A percentile compares a stretch with the other conserved stretches of the same genome.
These are phyloP conservation scores for Phytophthora ramorum DNA, from an alignment of 352 stramenopile species.

Conservation along the genomic window DNA sequence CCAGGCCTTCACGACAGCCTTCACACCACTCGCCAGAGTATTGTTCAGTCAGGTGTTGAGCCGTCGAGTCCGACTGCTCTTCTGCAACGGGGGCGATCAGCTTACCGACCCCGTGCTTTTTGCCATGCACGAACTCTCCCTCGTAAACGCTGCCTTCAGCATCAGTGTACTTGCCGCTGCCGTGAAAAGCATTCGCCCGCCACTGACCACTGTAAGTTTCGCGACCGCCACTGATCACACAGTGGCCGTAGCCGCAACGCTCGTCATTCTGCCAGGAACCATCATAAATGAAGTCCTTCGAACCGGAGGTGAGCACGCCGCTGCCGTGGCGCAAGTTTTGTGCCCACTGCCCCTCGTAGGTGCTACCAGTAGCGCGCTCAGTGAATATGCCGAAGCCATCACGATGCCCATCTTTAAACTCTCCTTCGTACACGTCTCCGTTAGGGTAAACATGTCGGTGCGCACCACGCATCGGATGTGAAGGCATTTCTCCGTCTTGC, in stretches of 20 bases:
- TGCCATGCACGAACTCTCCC: constrained; percentile 75
- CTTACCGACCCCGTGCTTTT: constrained; percentile 82
- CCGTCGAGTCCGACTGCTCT: constrained; percentile 25
- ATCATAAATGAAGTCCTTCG: constrained; percentile 87
- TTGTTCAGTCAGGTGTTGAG: constrained; percentile 35
- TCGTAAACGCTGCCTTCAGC: constrained; percentile 85
- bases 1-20: constrained; percentile 63
- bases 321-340: constrained; percentile 65
- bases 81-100: constrained; percentile 13
- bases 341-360: constrained; percentile 81
- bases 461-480: constrained; percentile 40
- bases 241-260: constrained; percentile 75
- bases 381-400: constrained; percentile 71
- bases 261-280: constrained; percentile 68
- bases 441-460: constrained; percentile 63
- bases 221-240: constrained; percentile 68
- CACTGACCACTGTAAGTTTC: constrained; percentile 84
- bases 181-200: constrained; percentile 79
- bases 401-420: constrained; percentile 54
- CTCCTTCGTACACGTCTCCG: constrained; percentile 78
- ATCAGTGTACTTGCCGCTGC: constrained; percentile 80
- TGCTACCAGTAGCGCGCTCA: constrained; percentile 60
- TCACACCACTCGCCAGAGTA: constrained; percentile 73
- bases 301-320: constrained; percentile 70
- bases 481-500: constrained; percentile 1